Percentiles rank a stretch among this genome's conserved stretches.
phyloP scores from a whole-genome alignment of 495 filamentous ascomycete genomes.

The Aspergillus conjunctus region DNA sequence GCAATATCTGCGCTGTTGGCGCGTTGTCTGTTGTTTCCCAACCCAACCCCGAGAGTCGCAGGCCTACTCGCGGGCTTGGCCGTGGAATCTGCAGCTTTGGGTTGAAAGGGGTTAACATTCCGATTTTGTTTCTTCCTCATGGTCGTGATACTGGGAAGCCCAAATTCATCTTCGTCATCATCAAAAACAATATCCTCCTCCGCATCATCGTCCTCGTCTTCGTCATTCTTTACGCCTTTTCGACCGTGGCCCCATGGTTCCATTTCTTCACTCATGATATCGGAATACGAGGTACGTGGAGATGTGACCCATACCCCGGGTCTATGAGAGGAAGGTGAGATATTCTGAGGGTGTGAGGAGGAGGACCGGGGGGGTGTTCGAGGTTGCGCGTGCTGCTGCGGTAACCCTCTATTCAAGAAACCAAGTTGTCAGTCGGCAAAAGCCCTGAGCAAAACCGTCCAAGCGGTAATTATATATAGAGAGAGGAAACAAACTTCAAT shows the following conservation, averaged over 20 bases:
- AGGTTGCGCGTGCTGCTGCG: constrained; percentile 56
- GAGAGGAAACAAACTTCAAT: constrained; percentile 67
- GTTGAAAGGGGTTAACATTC: constrained; percentile 47
- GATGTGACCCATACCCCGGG: constrained; percentile 57
- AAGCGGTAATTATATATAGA: not conserved
- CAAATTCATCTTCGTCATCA: constrained; percentile 93
- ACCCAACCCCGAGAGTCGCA: constrained; percentile 38
- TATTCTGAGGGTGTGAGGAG: constrained; percentile 37
- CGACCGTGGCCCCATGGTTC: constrained; percentile 75
- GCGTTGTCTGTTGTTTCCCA: constrained; percentile 42
- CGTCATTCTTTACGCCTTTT: constrained; percentile 25
- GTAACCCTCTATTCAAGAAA: constrained; percentile 48
- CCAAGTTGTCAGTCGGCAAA: constrained; percentile 26
- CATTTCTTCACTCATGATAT: constrained; percentile 72
- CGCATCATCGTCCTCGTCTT: constrained; percentile 58
- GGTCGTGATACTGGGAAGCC: constrained; percentile 83
- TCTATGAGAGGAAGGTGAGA: constrained; percentile 58
- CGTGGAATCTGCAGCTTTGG: constrained; percentile 49
- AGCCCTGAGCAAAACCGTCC: not conserved
- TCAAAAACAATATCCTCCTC: constrained; percentile 73
- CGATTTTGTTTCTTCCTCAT: constrained; percentile 73
- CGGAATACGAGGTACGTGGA: constrained; percentile 70
- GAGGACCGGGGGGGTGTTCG: constrained; percentile 62
- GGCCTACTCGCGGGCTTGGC: constrained; percentile 31
- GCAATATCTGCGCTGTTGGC: constrained; percentile 89